A percentile compares a stretch with the other conserved stretches of the same genome.
These are phyloP conservation scores for Amanita phalloides DNA, from an alignment of 768 basidiomycete genomes.

Conservation along the genomic window DNA sequence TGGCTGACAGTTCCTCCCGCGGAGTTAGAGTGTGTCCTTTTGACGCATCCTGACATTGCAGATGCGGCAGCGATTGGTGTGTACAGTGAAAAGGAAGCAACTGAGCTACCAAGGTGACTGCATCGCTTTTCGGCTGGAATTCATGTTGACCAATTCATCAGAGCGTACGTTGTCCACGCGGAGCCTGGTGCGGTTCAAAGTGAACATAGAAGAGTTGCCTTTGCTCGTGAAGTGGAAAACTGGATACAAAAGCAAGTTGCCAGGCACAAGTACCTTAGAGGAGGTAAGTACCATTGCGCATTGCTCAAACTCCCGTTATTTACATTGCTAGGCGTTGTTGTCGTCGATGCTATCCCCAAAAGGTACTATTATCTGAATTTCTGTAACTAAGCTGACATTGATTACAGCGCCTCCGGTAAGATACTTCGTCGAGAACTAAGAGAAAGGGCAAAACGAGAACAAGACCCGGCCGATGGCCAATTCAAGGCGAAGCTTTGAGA, in stretches of 20 bases:
- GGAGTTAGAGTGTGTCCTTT: slow-evolving; percentile 68
- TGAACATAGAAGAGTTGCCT: slow-evolving; percentile 25
- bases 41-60: slow-evolving; percentile 65
- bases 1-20: slow-evolving; percentile 63
- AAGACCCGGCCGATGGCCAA: slow-evolving; percentile 23
- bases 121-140: neutral
- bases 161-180: slow-evolving; percentile 55
- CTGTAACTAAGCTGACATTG: neutral
- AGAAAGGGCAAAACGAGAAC: slow-evolving; percentile 52
- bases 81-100: slow-evolving; percentile 51
- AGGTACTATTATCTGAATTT: slow-evolving; percentile 27
- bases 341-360: slow-evolving; percentile 58
- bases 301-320: neutral
- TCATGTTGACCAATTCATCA: slow-evolving; percentile 11
- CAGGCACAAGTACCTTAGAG: slow-evolving; percentile 68
- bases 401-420: slow-evolving; percentile 69
- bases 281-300: slow-evolving; percentile 28
- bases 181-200: slow-evolving; percentile 24
- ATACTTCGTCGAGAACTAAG: slow-evolving; percentile 74
- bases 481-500: slow-evolving; percentile 24
- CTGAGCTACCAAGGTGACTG: slow-evolving; percentile 67
- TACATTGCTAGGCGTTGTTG: slow-evolving; percentile 47
- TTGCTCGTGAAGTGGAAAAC: slow-evolving; percentile 38
- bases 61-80: slow-evolving; percentile 81
- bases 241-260: slow-evolving; percentile 69